A percentile compares a stretch with the other conserved stretches of the same genome.
phyloP scores from a whole-genome alignment of 2,329 filamentous ascomycete species.

The Colletotrichum tropicicola region DNA sequence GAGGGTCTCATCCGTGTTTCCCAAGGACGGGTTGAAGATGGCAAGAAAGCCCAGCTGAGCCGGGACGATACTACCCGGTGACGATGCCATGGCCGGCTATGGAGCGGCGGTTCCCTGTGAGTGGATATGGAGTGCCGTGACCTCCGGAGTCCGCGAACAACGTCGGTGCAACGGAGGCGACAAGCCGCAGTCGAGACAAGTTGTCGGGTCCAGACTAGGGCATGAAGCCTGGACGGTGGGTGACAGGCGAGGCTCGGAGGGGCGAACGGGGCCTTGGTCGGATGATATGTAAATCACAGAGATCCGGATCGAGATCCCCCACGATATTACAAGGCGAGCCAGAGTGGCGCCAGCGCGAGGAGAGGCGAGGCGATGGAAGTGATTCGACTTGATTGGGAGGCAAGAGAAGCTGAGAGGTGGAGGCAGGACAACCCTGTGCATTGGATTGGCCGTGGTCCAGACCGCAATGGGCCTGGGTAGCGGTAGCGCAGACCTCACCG shows the following conservation, averaged over 20 bases:
- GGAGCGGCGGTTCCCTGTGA: not conserved
- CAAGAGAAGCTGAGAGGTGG: not conserved
- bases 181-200: not conserved
- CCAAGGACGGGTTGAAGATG: slow-evolving; percentile 92
- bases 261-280: not conserved
- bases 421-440: not conserved
- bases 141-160: not conserved
- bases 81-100: slow-evolving; percentile 22
- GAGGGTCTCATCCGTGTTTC: slow-evolving; percentile 65
- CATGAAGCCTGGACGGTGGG: not conserved
- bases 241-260: not conserved
- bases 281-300: slow-evolving; percentile 10
- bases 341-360: slow-evolving; percentile 10
- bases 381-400: not conserved
- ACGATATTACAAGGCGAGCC: slow-evolving; percentile 19
- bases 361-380: slow-evolving; percentile 10
- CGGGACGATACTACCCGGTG: slow-evolving; percentile 61
- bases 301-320: slow-evolving; percentile 25
- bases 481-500: no score
- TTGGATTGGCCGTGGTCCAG: slow-evolving; percentile 1
- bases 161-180: not conserved
- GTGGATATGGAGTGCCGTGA: not conserved
- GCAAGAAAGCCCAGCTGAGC: slow-evolving; percentile 90
- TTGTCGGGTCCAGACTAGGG: not conserved
- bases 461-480: slow-evolving; percentile 8